Evolutionary conservation across 352 stramenopile genomes (phyloP), one percentile per base, ranked within the genome.

Genomic region (Phytopythium chamaehyphon): DNA sequence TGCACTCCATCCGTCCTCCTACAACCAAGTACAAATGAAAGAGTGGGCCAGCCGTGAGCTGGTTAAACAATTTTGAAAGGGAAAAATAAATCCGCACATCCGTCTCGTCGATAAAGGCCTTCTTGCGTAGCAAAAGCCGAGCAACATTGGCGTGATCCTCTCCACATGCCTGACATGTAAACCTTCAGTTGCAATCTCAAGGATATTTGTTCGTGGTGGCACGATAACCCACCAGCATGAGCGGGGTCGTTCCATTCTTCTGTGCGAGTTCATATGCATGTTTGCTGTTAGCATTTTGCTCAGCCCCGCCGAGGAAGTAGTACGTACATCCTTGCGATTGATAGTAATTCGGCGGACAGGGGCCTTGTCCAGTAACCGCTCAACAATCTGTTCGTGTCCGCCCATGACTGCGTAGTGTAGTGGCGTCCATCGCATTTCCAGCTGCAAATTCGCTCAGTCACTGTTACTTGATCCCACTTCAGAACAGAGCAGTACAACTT

Each of bases 321-420:
- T 11, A 71, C 70, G 26, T 44, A 86, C 77, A 58, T 92, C 82
- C 39, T 88, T 88, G 8, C 82, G 73, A 51, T 90, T 92, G 57
- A 89, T 83, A 3, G 82, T 92, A 64, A 90, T 87, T 28, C 79
- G 62, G 8, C 73, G 65, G n/a, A 88, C 72, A 6, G 82, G 82
- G 12, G 82, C 72, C 53, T 89, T 86, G 35, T 88, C 77, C 10
- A 92, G 44, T 23, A 92, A 61, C 5, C 64, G 66, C 45, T 57
- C 58, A 1, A 66, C 78, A 35, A 88, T 74, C 6, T 60, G 59
- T 45, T 80, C 73, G 26, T 89, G 75, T 21, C 75, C 78, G 40
- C 78, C 78, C 76, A 92, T 88, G n/a, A 84, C 68, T 6, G 82
- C 78, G 24, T 83, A 90, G 43, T 92, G 82, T 24, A 92, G 55